Base-by-base conservation (phyloP, 2,329 filamentous ascomycete species). In the Microsporum audouinii region DNA sequence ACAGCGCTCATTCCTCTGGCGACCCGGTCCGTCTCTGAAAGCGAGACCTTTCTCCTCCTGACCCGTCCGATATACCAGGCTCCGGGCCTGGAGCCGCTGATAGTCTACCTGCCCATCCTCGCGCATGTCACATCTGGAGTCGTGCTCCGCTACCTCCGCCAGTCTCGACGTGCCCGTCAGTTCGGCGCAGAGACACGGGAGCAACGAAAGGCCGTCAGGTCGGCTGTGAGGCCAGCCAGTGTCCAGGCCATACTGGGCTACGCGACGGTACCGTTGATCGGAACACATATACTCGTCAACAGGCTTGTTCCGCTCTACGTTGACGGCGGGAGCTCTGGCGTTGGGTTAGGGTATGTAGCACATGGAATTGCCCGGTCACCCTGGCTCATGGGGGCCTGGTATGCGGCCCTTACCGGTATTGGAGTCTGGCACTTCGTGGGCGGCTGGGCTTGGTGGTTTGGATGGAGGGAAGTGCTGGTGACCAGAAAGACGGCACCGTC, bases 31-130 rank as follows among this genome's bases (percentile, higher is more conserved):
- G 83, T 94, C 5, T 77, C 86, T 6, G 82, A 84, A 59, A 88
- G 88, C 63, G 91, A 96, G 71, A 85, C 85, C 57, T 95, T 91
- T 74, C 85, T 97, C 57, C 86, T 97, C 65, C 88, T 96, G 73
- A 91, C 91, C 33, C 85, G 92, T 63, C 91, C 95, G 57, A 85
- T 94, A 73, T 97, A 97, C 78, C 92, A 96, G 74, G 91, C 89
- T 0, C 81, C 87, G 1, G 77, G 89, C 14, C 80, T 88, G 58
- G 91, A 96, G 71, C 89, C 90, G 2, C 76, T 95, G 23, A 80
- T 97, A 63, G 83, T 97, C 63, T 84, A 81, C 49, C 73, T 90
- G 1, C 91, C 92, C 1, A 78, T 95, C 27, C 72, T 85, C 62
- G 82, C 86, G 1, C 92, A 97, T 72, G 79, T 96, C 49, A 79